Percentiles rank a stretch among this genome's conserved stretches.
Evolutionary conservation across 208 protist genomes (phyloP).

Genomic region (Porcisia hertigi): DNA sequence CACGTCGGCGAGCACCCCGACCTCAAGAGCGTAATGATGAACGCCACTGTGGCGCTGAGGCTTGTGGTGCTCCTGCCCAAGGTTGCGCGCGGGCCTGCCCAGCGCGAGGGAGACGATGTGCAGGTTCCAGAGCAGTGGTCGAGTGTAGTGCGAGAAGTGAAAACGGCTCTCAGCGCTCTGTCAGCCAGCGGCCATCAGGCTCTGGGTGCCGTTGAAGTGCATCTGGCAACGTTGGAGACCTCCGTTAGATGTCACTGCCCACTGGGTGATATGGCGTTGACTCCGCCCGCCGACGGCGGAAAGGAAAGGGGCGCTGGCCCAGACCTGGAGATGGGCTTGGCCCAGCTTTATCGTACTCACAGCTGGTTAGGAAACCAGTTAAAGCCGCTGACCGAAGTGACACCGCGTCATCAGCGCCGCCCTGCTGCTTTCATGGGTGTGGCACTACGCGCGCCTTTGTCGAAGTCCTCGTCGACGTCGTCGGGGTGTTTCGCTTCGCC

Average conservation of each 20-base stretch:
- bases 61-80: slow-evolving; percentile 78
- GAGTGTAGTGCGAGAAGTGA: slow-evolving; percentile 21
- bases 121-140: slow-evolving; percentile 10
- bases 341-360: slow-evolving; percentile 20
- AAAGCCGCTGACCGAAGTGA: neutral
- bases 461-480: neutral
- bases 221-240: slow-evolving; percentile 49
- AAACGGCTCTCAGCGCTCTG: slow-evolving; percentile 3
- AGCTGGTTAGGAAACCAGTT: slow-evolving; percentile 18
- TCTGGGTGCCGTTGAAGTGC: slow-evolving; percentile 19
- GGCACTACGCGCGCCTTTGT: slow-evolving; percentile 6
- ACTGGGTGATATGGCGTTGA: neutral
- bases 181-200: neutral
- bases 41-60: slow-evolving; percentile 50
- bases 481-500: neutral
- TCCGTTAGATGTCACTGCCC: slow-evolving; percentile 28
- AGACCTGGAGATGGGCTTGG: slow-evolving; percentile 1
- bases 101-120: neutral
- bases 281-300: neutral
- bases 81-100: slow-evolving; percentile 35
- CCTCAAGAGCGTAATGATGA: slow-evolving; percentile 74
- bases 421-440: slow-evolving; percentile 31
- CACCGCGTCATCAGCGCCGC: neutral
- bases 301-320: neutral
- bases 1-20: slow-evolving; percentile 68